Conservation (phyloP, 306 rosid species). For the Prosopis cineraria region DNA sequence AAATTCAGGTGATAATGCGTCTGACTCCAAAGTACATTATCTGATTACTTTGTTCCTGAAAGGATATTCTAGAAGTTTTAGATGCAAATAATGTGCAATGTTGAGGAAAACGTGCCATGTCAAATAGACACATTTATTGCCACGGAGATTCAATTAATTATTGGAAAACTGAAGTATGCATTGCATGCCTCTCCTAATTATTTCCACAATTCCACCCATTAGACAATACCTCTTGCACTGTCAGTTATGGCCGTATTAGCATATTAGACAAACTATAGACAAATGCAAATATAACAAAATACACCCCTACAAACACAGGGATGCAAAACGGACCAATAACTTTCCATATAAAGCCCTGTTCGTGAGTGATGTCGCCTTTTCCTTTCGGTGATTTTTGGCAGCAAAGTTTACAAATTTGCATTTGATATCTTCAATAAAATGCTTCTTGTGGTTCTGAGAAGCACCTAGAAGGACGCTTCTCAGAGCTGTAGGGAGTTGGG, state of each 20-base stretch:
- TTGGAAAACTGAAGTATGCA: neutral
- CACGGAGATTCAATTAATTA: neutral
- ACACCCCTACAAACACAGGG: neutral
- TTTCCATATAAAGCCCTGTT: neutral
- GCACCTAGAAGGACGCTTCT: neutral
- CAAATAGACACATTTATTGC: slow-evolving; percentile 5
- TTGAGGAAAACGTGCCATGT: neutral
- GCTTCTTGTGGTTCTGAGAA: no score
- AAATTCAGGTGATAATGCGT: neutral
- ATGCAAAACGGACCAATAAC: neutral
- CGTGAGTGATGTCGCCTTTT: neutral
- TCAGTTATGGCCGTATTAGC: no score
- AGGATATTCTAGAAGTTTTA: neutral
- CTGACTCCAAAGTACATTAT: slow-evolving; percentile 2
- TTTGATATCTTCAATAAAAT: no score
- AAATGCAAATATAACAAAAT: no score
- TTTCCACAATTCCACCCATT: slow-evolving; percentile 17
- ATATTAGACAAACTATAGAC: no score
- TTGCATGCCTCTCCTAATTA: neutral
- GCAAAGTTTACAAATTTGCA: no score
- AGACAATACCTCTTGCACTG: neutral
- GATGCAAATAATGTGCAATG: neutral
- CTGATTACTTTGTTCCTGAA: neutral
- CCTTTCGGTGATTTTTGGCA: neutral
- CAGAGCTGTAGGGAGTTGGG: neutral